A percentile compares a stretch with the other conserved stretches of the same genome.
Conservation (phyloP, 164 flowering plant species). For the grape (Vitis vinifera) region DNA sequence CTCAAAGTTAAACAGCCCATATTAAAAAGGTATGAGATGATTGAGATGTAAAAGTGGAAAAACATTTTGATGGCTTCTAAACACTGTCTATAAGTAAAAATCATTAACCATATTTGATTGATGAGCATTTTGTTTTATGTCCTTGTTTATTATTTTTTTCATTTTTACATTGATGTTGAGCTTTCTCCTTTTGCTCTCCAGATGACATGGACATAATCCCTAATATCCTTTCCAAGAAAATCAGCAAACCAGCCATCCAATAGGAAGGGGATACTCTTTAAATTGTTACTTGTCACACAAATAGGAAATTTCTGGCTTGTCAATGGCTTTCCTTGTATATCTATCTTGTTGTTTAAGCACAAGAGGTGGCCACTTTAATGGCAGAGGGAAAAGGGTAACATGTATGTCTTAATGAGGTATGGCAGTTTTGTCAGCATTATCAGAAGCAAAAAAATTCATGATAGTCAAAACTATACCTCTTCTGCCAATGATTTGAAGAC, state of each 20-base stretch:
- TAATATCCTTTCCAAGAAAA: neutral
- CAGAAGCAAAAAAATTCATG: neutral
- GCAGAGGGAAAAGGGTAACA: neutral
- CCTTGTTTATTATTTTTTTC: too few species aligned
- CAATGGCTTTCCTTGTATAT: neutral
- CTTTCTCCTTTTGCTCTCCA: neutral
- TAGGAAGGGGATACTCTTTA: too few species aligned
- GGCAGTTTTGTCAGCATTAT: neutral
- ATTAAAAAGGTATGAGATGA: too few species aligned
- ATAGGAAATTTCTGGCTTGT: neutral
- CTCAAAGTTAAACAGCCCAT: too few species aligned
- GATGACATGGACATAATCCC: neutral
- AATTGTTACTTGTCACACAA: neutral
- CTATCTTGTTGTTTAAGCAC: neutral
- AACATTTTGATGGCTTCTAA: neutral
- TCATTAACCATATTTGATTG: neutral
- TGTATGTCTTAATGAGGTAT: neutral
- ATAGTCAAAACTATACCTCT: conserved; percentile 48
- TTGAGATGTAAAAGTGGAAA: neutral
- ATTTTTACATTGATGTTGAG: too few species aligned
- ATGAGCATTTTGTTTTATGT: too few species aligned
- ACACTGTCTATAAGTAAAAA: neutral
- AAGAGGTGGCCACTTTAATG: neutral
- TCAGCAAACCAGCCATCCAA: neutral
- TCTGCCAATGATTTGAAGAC: conserved; percentile 89